Evolutionary conservation across 2,329 filamentous ascomycete genomes (phyloP).

Genomic region (Bipolaris gigantea): DNA sequence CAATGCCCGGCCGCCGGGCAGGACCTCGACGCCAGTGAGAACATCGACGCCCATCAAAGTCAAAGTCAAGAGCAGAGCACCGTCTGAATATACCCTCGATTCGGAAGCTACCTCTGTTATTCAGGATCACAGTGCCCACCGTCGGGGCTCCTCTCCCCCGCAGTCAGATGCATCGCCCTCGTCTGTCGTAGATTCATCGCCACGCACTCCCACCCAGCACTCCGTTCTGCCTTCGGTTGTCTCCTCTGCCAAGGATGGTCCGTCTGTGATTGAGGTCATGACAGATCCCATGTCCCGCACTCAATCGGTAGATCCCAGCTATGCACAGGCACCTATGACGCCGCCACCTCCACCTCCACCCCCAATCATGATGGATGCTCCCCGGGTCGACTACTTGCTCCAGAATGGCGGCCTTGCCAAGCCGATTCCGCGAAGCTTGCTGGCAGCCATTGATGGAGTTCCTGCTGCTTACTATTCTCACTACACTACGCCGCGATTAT

Average conservation of each 20-base stretch:
- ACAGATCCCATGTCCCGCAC: conserved; percentile 42
- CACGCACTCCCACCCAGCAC: conserved; percentile 50
- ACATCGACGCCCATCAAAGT: conserved; percentile 25
- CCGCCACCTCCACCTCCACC: conserved; percentile 72
- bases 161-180: conserved; percentile 46
- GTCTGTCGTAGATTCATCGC: conserved; percentile 50
- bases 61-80: conserved; percentile 41
- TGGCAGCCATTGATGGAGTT: conserved; percentile 64
- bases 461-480: conserved; percentile 62
- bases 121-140: conserved; percentile 40
- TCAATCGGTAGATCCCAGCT: conserved; percentile 40
- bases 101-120: conserved; percentile 52
- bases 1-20: conserved; percentile 22
- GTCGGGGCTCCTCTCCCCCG: conserved; percentile 35
- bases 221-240: conserved; percentile 41
- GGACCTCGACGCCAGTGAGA: conserved; percentile 26
- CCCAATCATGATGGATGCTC: conserved; percentile 67
- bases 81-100: conserved; percentile 49
- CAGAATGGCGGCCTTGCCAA: conserved; percentile 81
- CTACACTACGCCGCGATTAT: conserved; percentile 55
- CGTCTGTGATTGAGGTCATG: conserved; percentile 51
- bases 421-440: conserved; percentile 71
- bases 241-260: conserved; percentile 38
- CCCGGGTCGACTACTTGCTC: conserved; percentile 87
- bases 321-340: conserved; percentile 56